Percentiles rank a stretch among this genome's conserved stretches.
Evolutionary conservation across 306 rosid species (phyloP).

Genomic region (Casuarina glauca): DNA sequence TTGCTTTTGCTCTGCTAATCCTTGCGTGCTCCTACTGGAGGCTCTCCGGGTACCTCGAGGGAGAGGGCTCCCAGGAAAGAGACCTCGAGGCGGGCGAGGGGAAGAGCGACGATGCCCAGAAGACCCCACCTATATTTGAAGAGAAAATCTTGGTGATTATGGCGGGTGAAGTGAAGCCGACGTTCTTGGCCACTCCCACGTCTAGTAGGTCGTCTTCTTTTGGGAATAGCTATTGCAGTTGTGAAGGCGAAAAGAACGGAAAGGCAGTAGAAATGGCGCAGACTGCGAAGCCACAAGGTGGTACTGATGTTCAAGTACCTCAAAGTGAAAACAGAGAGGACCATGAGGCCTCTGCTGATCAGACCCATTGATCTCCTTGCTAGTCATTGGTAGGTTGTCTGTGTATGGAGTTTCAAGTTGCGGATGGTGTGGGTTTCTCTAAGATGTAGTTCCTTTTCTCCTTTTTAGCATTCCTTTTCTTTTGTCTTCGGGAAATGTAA

Average conservation of each 20-base stretch:
- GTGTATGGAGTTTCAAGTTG: background rate
- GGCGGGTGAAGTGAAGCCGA: slow-evolving; percentile 90
- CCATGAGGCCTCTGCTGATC: slow-evolving; percentile 35
- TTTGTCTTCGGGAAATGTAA: slow-evolving; percentile 58
- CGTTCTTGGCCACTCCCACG: slow-evolving; percentile 85
- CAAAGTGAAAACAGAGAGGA: slow-evolving; percentile 25
- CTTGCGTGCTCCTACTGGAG: slow-evolving; percentile 98
- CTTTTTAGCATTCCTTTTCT: background rate
- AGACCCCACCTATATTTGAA: slow-evolving; percentile 50
- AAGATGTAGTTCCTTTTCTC: background rate
- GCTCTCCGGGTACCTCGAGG: slow-evolving; percentile 79
- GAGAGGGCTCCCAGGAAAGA: slow-evolving; percentile 30
- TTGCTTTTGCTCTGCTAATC: slow-evolving; percentile 91
- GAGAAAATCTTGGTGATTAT: slow-evolving; percentile 89
- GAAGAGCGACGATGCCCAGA: slow-evolving; percentile 38
- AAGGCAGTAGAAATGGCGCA: slow-evolving; percentile 42
- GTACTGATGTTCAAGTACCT: background rate
- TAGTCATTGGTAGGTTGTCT: slow-evolving; percentile 11
- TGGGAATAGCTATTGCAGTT: slow-evolving; percentile 40
- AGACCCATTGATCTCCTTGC: slow-evolving; percentile 29
- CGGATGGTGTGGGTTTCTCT: slow-evolving; percentile 10
- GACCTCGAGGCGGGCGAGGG: slow-evolving; percentile 68
- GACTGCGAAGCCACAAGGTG: slow-evolving; percentile 23
- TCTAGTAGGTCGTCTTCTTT: slow-evolving; percentile 68
- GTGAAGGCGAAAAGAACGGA: slow-evolving; percentile 41